Percentiles rank a stretch among this genome's conserved stretches.
Evolutionary conservation across 345 rosid species (phyloP).

Genomic region (Anacardium occidentale): DNA sequence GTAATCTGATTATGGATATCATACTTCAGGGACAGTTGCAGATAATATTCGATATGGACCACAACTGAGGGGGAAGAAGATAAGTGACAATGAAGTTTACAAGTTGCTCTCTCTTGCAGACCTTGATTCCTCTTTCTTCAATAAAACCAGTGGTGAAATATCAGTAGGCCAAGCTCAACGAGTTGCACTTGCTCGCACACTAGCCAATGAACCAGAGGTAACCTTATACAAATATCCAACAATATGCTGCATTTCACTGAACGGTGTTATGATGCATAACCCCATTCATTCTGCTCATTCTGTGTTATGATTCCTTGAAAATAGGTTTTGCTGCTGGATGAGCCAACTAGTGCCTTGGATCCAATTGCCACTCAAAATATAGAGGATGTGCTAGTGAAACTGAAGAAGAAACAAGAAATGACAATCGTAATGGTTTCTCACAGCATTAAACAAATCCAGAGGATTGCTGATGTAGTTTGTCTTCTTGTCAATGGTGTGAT

Average conservation of each 20-base stretch:
- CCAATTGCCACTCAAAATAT: slow-evolving; percentile 81
- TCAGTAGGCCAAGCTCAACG: slow-evolving; percentile 94
- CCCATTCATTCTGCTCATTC: too few species aligned
- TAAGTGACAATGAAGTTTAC: slow-evolving; percentile 50
- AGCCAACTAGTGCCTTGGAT: slow-evolving; percentile 88
- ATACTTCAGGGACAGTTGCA: slow-evolving; percentile 62
- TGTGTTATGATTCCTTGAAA: not conserved
- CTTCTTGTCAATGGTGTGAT: slow-evolving; percentile 74
- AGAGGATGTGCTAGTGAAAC: slow-evolving; percentile 73
- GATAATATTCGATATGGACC: slow-evolving; percentile 87
- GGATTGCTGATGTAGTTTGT: slow-evolving; percentile 76
- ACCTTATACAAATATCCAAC: too few species aligned
- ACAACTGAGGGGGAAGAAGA: slow-evolving; percentile 60
- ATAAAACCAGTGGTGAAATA: slow-evolving; percentile 55
- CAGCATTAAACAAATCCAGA: slow-evolving; percentile 87
- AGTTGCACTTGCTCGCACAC: slow-evolving; percentile 87
- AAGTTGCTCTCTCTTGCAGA: slow-evolving; percentile 71
- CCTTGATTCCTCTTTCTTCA: slow-evolving; percentile 55
- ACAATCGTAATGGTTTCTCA: slow-evolving; percentile 76
- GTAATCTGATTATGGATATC: not conserved
- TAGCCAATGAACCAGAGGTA: slow-evolving; percentile 87
- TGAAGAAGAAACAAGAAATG: slow-evolving; percentile 65
- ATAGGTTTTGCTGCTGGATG: slow-evolving; percentile 72
- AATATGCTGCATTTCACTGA: too few species aligned
- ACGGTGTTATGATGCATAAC: too few species aligned